Conservation (phyloP, 1,139 yeast species). For the Tardiomyces digboiensis region DNA sequence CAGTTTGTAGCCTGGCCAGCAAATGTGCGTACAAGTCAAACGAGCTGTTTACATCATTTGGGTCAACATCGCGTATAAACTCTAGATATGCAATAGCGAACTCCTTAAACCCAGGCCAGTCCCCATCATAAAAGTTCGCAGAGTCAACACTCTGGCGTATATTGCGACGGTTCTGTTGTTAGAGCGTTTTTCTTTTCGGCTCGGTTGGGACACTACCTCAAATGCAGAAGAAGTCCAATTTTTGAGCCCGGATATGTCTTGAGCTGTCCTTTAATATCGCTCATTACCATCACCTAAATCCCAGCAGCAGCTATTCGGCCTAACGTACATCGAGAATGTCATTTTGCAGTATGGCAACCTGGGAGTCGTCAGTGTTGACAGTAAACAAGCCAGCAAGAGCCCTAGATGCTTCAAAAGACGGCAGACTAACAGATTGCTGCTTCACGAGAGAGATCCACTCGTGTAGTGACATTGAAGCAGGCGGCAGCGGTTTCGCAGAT, state of each 20-base stretch:
- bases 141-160: constrained; percentile 27
- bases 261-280: too few species aligned
- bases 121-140: constrained; percentile 30
- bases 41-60: constrained; percentile 45
- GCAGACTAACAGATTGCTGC: not conserved
- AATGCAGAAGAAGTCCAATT: too few species aligned
- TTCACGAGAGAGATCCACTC: not conserved
- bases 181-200: too few species aligned
- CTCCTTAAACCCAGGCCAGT: constrained; percentile 46
- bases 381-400: constrained; percentile 17
- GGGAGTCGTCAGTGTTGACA: constrained; percentile 18
- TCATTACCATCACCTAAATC: too few species aligned
- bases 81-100: constrained; percentile 42
- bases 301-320: too few species aligned
- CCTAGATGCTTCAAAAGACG: constrained; percentile 5
- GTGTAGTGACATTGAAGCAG: not conserved
- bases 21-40: constrained; percentile 50
- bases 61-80: constrained; percentile 47
- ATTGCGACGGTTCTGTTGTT: constrained; percentile 11
- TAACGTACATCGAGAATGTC: constrained; percentile 16
- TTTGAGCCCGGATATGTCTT: too few species aligned
- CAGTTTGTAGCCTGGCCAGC: constrained; percentile 45
- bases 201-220: too few species aligned
- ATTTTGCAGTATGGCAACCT: constrained; percentile 25
- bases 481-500: too few species aligned